Base-by-base conservation (phyloP, 108 stramenopile species). In the Craspedostauros australis region DNA sequence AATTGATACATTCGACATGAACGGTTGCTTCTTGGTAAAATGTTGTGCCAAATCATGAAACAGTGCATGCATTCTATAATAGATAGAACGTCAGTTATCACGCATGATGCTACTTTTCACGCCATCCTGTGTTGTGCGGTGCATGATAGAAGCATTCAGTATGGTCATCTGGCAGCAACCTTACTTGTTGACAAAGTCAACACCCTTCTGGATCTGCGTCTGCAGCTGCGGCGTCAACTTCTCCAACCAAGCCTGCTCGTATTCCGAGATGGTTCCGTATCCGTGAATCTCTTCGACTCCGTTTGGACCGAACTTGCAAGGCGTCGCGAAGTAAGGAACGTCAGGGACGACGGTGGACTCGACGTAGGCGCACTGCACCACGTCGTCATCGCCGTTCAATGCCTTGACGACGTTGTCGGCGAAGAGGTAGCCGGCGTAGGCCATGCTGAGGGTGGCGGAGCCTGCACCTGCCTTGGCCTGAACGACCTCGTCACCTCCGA, bases 401-500 rank as follows among this genome's bases (percentile, higher is more conserved):
- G 96, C 99, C 60, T 84, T 77, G 30, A 99, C 79, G 12, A 99
- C 85, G 62, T 85, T 82, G 61, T 80, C 85, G 20, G 96, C 77
- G 72, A 99, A 99, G 42, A 93, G 31, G 30, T 79, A 95, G 15
- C 95, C 99, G 23, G 97, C 99, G 57, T 96, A 96, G 2, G 99
- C 96, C 99, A 99, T 99, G 44, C 82, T 85, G 23, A 99, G 81
- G 23, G 99, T 99, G 46, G 99, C 99, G 54, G 76, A 78, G 50
- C 88, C 99, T 5, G 99, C 94, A 40, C 99, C 99, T 16, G 97
- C 99, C 87, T 99, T 99, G 60, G 99, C 99, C 77, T 98, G 79
- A 28, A 99, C 99, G 34, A 99, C 99, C 73, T 99, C 99, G 60
- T 99, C 99, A 16, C 99, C 99, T 31, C 99, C 99, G 58, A 99